phyloP scores from a whole-genome alignment of 208 protist genomes.

The Acanthamoeba royreba region DNA sequence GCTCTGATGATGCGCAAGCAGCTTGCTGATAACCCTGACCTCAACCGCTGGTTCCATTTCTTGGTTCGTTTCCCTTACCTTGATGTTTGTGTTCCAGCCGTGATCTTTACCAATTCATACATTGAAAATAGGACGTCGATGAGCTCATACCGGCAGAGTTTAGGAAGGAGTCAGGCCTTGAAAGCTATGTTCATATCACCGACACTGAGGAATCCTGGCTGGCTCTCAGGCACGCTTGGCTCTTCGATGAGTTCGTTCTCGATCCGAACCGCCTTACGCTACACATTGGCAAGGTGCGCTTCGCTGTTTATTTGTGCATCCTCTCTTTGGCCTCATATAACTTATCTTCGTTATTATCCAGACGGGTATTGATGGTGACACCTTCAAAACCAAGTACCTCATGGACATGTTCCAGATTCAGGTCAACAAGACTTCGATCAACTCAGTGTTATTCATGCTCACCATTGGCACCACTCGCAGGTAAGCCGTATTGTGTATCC shows the following conservation, averaged over 20 bases:
- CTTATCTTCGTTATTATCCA: neutral
- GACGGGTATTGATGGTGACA: conserved; percentile 42
- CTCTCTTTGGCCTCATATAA: neutral
- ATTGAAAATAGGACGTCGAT: neutral
- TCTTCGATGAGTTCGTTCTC: conserved; percentile 48
- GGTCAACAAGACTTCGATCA: conserved; percentile 57
- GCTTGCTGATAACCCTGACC: conserved; percentile 6
- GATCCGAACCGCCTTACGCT: conserved; percentile 52
- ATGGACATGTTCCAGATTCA: conserved; percentile 54
- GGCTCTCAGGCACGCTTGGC: neutral
- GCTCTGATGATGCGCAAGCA: conserved; percentile 24
- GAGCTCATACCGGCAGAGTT: conserved; percentile 51
- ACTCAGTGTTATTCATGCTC: conserved; percentile 50
- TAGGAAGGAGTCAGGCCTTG: neutral
- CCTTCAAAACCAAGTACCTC: conserved; percentile 48
- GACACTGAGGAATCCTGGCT: conserved; percentile 18
- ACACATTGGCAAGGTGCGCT: neutral
- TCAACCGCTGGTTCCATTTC: conserved; percentile 33
- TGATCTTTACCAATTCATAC: neutral
- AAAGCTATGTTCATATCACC: neutral
- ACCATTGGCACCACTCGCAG: conserved; percentile 46
- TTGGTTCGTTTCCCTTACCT: neutral
- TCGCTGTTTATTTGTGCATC: neutral
- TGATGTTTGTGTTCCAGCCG: neutral
- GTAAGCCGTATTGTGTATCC: neutral